Evolutionary conservation across 2,329 filamentous ascomycete species (phyloP), one percentile per base, ranked within the genome.

Genomic region (Aspergillus aculeatus): DNA sequence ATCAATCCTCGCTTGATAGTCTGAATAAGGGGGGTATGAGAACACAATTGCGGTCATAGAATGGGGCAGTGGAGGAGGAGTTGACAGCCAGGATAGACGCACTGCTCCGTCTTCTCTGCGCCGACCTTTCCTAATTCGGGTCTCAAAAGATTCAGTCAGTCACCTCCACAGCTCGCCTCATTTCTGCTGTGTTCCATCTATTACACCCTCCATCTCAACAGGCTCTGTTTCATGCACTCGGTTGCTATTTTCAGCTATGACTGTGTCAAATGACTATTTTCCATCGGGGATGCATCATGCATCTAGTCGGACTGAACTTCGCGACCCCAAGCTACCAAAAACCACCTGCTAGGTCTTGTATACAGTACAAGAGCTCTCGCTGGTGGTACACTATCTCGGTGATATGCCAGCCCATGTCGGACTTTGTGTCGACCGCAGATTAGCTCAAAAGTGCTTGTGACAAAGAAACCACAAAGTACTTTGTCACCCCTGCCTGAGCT

Each of bases 101-200:
- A 29, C 7, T 10, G 6, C 7, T 29, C 26, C 26, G 26, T 9
- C 26, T 29, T 29, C 26, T 12, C 38, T 16, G 14, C 35, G 21
- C 26, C 38, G 51, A 56, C 57, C 56, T 59, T 58, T 58, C 64
- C 64, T 59, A 47, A 62, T 67, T 67, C 52, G 62, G 62, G 66
- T 52, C 19, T 71, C 66, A 70, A 71, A 69, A 71, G 67, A 63
- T 49, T 57, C 61, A 60, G 41, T 19, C 38, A 21, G 29, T 44
- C 38, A 11, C 19, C 23, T 7, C 12, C 41, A 10, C 38, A 21
- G 26, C 41, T 14, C 12, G 16, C 38, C 11, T 55, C 12, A 41
- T 19, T 31, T 41, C 53, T 48, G 11, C 41, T 9, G 23, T 35
- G 14, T 48, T 35, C 24, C 26, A n/a, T 4, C 44, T 32, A 29